These are phyloP conservation scores for Irpex sp. DNA, from an alignment of 1,284 basidiomycete genomes.

Conservation along the genomic window DNA sequence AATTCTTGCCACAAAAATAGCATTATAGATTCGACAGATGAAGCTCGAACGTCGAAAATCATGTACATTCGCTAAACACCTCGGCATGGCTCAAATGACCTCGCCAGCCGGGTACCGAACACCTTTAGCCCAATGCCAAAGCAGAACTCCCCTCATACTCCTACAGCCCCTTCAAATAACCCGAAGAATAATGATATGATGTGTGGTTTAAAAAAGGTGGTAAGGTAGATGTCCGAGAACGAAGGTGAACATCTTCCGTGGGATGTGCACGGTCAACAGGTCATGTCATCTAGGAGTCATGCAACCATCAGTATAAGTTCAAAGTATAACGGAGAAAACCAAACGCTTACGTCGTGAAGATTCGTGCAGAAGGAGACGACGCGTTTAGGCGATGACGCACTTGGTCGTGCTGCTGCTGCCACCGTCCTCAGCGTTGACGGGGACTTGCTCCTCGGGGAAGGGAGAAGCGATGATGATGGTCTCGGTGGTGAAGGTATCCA, in stretches of 20 bases:
- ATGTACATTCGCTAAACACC: neutral
- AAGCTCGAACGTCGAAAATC: neutral
- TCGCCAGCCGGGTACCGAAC: neutral
- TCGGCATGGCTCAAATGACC: neutral
- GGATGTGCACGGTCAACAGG: neutral
- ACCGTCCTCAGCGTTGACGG: neutral
- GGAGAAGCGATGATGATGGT: neutral
- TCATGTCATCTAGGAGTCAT: neutral
- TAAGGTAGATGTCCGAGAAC: neutral
- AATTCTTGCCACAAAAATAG: neutral
- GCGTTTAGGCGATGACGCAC: neutral
- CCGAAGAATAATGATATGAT: neutral
- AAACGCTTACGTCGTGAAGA: neutral
- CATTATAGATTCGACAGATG: neutral
- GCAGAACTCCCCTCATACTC: neutral
- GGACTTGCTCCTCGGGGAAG: neutral
- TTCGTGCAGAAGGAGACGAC: neutral
- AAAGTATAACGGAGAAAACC: neutral
- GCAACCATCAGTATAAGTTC: neutral
- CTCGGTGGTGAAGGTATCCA: neutral
- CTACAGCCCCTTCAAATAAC: neutral
- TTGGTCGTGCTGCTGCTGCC: neutral
- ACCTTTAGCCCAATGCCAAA: neutral
- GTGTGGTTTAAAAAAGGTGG: neutral
- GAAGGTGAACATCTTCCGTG: neutral